These are phyloP conservation scores for Xylaria sp. DNA, from an alignment of 2,329 filamentous ascomycete species.

Conservation along the genomic window DNA sequence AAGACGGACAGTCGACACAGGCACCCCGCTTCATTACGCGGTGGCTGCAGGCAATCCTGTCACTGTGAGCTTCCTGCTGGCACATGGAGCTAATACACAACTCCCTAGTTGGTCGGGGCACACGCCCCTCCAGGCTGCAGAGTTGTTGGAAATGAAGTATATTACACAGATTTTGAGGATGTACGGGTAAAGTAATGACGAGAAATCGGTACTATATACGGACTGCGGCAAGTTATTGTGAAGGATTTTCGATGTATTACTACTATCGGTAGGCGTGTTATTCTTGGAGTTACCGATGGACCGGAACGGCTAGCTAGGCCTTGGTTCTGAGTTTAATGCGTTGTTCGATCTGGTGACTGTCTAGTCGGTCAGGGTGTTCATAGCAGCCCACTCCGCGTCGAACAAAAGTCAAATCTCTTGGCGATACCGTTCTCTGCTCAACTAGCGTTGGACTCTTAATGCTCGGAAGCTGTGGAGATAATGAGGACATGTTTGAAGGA, in stretches of 20 bases:
- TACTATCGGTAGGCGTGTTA: slow-evolving; percentile 29
- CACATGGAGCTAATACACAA: slow-evolving; percentile 40
- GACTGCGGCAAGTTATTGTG: slow-evolving; percentile 22
- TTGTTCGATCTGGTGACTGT: slow-evolving; percentile 12
- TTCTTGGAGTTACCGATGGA: slow-evolving; percentile 25
- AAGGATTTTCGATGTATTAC: slow-evolving; percentile 31
- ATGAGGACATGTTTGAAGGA: neutral
- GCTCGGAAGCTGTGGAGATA: too few species aligned
- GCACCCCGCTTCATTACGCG: slow-evolving; percentile 42
- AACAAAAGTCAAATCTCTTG: neutral
- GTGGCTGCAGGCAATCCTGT: slow-evolving; percentile 41
- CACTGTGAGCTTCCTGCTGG: slow-evolving; percentile 41
- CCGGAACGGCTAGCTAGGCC: slow-evolving; percentile 9
- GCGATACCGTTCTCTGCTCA: neutral
- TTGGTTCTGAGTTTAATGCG: slow-evolving; percentile 23
- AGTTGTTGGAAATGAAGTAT: slow-evolving; percentile 36
- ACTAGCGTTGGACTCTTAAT: too few species aligned
- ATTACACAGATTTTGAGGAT: slow-evolving; percentile 40
- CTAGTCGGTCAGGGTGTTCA: slow-evolving; percentile 7
- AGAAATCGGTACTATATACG: slow-evolving; percentile 25
- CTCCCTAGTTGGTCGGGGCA: slow-evolving; percentile 43
- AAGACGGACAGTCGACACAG: slow-evolving; percentile 41
- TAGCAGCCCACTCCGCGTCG: neutral
- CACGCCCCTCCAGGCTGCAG: slow-evolving; percentile 41
- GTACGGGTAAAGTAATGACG: slow-evolving; percentile 31